These are phyloP conservation scores for Abrus pulchellus DNA, from an alignment of 306 rosid species.

Conservation along the genomic window DNA sequence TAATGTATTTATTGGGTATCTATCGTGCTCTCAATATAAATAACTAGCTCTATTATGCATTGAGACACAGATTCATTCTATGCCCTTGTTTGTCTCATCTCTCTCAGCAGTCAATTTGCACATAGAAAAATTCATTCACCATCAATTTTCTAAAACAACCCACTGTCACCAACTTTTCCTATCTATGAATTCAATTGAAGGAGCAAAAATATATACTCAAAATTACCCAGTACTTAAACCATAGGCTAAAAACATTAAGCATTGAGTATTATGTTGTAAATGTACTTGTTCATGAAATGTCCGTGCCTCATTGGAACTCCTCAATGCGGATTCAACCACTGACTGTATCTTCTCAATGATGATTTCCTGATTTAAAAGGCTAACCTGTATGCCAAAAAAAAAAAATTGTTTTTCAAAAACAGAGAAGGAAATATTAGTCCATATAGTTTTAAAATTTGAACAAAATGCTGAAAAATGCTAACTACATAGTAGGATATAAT, in stretches of 20 bases:
- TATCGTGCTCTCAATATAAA: too few species aligned
- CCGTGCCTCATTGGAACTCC: constrained; percentile 77
- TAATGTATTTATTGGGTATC: too few species aligned
- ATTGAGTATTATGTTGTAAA: constrained; percentile 14
- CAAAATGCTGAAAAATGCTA: constrained; percentile 27
- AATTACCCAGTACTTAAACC: constrained; percentile 24
- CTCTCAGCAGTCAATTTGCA: not conserved
- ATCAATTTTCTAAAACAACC: constrained; percentile 18
- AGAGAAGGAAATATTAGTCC: constrained; percentile 27
- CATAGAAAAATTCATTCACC: not conserved
- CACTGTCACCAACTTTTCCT: constrained; percentile 22
- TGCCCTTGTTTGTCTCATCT: too few species aligned
- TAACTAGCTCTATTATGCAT: too few species aligned
- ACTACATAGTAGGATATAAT: constrained; percentile 12
- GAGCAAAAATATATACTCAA: constrained; percentile 11
- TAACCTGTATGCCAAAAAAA: constrained; percentile 67
- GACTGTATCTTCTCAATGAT: constrained; percentile 91
- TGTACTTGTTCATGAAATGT: constrained; percentile 87
- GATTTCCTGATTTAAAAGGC: constrained; percentile 89
- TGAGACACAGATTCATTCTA: too few species aligned
- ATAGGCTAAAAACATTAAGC: constrained; percentile 31
- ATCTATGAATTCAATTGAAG: constrained; percentile 19
- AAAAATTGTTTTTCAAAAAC: constrained; percentile 7
- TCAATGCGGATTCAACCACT: constrained; percentile 82
- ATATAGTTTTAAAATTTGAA: constrained; percentile 7